Base-by-base conservation (phyloP, 129 eudicot species). In the Rutidosis leptorrhynchoides region DNA sequence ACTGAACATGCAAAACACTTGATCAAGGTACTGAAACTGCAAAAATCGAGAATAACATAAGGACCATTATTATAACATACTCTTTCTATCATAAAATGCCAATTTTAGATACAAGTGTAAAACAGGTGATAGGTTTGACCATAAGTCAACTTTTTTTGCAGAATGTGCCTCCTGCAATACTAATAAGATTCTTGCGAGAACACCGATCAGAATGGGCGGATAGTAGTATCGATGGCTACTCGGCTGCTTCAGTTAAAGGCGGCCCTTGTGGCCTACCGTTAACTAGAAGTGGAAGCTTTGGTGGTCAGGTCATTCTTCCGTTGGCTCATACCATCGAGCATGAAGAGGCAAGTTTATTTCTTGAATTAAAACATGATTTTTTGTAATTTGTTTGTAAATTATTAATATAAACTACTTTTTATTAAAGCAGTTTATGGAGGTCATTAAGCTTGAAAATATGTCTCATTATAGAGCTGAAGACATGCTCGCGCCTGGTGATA, bases 181-280 rank as follows among this genome's bases (percentile, higher is more conserved):
- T 93, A 52, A 76, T 84, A 20, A 78, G 96, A 75, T 93, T 93
- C 77, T 65, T 93, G 76, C 67, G 99, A 48, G 99, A 93, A 69
- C 99, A 93, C 64, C 81, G 99, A 43, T 86, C 99, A 12, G 99
- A 93, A 75, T 93, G 99, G 99, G 99, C 99, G 1, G 96, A 93
- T 73, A 83, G 83, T 65, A 87, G 85, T 33, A 84, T 93, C 42
- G 99, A 93, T 71, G 90, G 95, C 14, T 93, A 93, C 67, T 84
- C 84, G 12, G 90, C 96, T 68, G 95, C 96, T 64, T 89, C 96
- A 17, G 82, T 89, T 29, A 93, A 86, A 75, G 86, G 83, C 53
- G 82, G 89, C 61, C 88, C 99, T 40, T 92, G 96, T 76, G 81
- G 81, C 40, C 49, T 92, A 60, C 96, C 99, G 0, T 62, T 82